These are phyloP conservation scores for Sclerotinia borealis DNA, from an alignment of 2,329 filamentous ascomycete genomes.

Conservation along the genomic window DNA sequence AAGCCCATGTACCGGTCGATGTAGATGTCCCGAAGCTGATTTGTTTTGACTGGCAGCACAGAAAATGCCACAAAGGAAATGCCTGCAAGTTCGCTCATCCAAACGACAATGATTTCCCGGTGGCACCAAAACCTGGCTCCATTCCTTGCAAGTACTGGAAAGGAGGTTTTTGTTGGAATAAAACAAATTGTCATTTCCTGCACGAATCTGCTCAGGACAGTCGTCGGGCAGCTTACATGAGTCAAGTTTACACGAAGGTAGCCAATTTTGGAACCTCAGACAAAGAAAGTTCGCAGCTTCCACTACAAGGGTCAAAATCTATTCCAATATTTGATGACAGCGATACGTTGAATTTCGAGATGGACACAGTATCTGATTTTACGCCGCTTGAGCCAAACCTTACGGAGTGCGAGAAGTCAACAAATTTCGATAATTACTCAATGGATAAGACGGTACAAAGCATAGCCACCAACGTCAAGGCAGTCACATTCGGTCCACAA, in stretches of 20 bases:
- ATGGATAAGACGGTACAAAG: not conserved
- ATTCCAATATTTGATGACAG: not conserved
- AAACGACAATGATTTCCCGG: not conserved
- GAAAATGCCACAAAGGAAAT: conserved; percentile 10
- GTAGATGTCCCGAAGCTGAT: not conserved
- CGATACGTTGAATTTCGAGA: not conserved
- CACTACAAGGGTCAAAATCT: not conserved
- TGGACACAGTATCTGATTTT: not conserved
- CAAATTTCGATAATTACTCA: not conserved
- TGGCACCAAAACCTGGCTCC: not conserved
- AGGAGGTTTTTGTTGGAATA: not conserved
- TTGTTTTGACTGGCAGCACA: conserved; percentile 3
- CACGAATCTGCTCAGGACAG: not conserved
- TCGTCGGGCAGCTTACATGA: not conserved
- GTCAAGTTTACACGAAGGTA: not conserved
- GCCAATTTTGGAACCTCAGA: not conserved
- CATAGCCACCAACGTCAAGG: not conserved
- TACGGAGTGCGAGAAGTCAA: not conserved
- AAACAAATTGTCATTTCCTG: not conserved
- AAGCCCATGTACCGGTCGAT: not conserved
- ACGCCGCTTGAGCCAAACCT: not conserved
- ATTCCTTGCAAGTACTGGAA: not conserved
- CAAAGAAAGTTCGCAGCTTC: not conserved
- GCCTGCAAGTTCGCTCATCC: not conserved
- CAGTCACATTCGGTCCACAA: not conserved